These are phyloP conservation scores for Penicillium sp. DNA, from an alignment of 2,329 filamentous ascomycete species.

Conservation along the genomic window DNA sequence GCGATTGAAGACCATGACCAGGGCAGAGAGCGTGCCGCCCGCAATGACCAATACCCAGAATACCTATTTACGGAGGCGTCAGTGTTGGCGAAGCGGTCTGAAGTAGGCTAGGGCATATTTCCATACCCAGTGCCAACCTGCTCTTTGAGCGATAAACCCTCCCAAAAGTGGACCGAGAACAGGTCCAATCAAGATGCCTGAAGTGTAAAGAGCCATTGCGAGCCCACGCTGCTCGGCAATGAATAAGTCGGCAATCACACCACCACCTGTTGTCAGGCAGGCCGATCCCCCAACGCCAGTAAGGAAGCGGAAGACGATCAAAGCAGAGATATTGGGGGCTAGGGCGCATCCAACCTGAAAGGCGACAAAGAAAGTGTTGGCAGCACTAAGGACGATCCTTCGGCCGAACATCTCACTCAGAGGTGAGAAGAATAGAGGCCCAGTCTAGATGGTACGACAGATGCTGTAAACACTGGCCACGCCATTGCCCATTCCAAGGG, in stretches of 20 bases:
- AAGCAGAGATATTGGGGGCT: constrained; percentile 16
- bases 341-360: constrained; percentile 23
- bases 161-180: constrained; percentile 55
- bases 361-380: constrained; percentile 16
- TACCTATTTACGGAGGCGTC: neutral
- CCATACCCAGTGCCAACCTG: constrained; percentile 60
- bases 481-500: too few relatives aligned
- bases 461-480: too few relatives aligned
- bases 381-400: constrained; percentile 12
- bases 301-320: constrained; percentile 24
- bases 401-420: constrained; percentile 20
- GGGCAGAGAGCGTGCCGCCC: constrained; percentile 8
- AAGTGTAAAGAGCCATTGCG: constrained; percentile 31
- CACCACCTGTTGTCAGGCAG: constrained; percentile 22
- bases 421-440: constrained; percentile 20
- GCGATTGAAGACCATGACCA: constrained; percentile 22
- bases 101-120: constrained; percentile 17
- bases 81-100: too few relatives aligned
- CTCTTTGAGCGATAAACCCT: constrained; percentile 53
- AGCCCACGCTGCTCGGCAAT: constrained; percentile 31
- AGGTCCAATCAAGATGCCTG: constrained; percentile 41
- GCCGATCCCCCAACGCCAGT: constrained; percentile 22
- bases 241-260: constrained; percentile 32
- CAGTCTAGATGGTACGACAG: constrained; percentile 2
- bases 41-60: constrained; percentile 18